phyloP scores from a whole-genome alignment of 495 filamentous ascomycete genomes.

The Acidiella bohemica region DNA sequence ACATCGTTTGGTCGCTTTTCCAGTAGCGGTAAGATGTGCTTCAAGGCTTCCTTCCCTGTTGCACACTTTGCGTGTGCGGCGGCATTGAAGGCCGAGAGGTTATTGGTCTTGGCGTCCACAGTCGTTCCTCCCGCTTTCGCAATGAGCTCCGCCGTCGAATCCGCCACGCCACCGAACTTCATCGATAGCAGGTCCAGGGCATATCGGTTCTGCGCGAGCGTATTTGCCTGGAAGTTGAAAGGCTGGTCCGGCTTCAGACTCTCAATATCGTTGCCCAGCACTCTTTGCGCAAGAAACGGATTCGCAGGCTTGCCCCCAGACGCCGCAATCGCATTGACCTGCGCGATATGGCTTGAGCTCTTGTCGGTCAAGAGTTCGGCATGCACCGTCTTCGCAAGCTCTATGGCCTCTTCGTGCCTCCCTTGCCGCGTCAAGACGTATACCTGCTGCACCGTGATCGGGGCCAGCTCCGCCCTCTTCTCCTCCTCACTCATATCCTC shows the following conservation, averaged over 20 bases:
- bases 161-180: conserved; percentile 62
- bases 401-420: conserved; percentile 58
- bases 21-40: conserved; percentile 57
- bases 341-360: conserved; percentile 62
- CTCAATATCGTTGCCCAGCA: conserved; percentile 34
- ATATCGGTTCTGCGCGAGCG: conserved; percentile 55
- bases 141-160: conserved; percentile 48
- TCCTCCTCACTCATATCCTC: conserved; percentile 78
- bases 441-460: conserved; percentile 75
- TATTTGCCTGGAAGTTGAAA: conserved; percentile 61
- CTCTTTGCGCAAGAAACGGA: conserved; percentile 61
- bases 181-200: conserved; percentile 60
- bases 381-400: conserved; percentile 49
- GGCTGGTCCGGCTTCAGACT: conserved; percentile 43
- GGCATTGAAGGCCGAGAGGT: conserved; percentile 64
- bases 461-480: conserved; percentile 65
- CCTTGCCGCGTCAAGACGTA: conserved; percentile 64
- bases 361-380: conserved; percentile 47
- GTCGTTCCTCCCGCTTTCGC: conserved; percentile 40
- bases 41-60: conserved; percentile 56
- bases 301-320: conserved; percentile 47
- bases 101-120: conserved; percentile 42
- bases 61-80: conserved; percentile 56
- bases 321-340: conserved; percentile 60
- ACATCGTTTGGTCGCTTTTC: conserved; percentile 68